A percentile compares a stretch with the other conserved stretches of the same genome.
Evolutionary conservation across 2,329 filamentous ascomycete genomes (phyloP).

Genomic region (Chalara sp.): DNA sequence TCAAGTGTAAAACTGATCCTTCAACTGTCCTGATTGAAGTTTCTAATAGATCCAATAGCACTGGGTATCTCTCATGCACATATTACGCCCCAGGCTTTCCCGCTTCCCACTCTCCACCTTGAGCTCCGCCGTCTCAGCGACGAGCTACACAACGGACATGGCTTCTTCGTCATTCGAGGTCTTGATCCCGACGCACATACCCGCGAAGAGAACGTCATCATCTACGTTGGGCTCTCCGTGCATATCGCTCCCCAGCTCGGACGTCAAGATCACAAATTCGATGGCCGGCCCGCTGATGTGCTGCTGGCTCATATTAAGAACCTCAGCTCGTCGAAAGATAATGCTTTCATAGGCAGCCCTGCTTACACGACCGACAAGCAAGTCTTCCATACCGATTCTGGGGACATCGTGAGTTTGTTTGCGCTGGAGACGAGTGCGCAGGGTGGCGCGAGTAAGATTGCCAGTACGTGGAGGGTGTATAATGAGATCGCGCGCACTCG

Average conservation of each 20-base stretch:
- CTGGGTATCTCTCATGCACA: constrained; percentile 25
- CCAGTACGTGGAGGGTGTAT: neutral
- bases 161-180: constrained; percentile 37
- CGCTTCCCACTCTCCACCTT: constrained; percentile 14
- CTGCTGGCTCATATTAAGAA: no score
- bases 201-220: constrained; percentile 31
- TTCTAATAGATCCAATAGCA: neutral
- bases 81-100: constrained; percentile 33
- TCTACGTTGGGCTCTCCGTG: constrained; percentile 36
- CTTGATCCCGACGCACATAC: constrained; percentile 30
- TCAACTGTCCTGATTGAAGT: neutral
- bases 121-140: constrained; percentile 22
- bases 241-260: constrained; percentile 33
- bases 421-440: no score
- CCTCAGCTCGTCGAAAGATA: no score
- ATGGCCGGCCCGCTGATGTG: constrained; percentile 35
- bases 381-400: no score
- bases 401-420: no score
- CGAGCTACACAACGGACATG: constrained; percentile 33
- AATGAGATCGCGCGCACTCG: neutral
- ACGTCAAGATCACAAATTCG: constrained; percentile 34
- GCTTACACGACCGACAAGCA: no score
- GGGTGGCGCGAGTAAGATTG: neutral
- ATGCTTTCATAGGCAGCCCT: no score
- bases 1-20: neutral